A percentile compares a stretch with the other conserved stretches of the same genome.
Conservation (phyloP, 1,284 basidiomycete genomes). For the Inonotus obliquus region DNA sequence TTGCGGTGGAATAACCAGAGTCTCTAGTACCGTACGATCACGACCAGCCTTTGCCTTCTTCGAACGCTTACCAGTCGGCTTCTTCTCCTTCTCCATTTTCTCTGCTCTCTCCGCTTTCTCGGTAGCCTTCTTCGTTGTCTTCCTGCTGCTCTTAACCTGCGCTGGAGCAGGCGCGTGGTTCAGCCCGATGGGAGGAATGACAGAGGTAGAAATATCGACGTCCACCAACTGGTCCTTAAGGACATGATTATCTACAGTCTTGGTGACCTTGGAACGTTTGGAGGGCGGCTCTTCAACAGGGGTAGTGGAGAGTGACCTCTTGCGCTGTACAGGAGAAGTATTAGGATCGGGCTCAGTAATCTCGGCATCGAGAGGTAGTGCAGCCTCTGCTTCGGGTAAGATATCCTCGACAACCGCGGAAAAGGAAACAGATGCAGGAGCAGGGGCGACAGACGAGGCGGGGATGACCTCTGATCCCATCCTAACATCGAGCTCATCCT, state of each 20-base stretch:
- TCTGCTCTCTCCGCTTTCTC: constrained; percentile 25
- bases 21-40: constrained; percentile 35
- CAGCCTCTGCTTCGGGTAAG: not conserved
- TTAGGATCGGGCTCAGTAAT: not conserved
- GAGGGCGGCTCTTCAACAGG: constrained; percentile 9
- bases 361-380: not conserved
- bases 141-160: constrained; percentile 24
- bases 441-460: not conserved
- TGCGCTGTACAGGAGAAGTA: constrained; percentile 8
- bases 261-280: constrained; percentile 10
- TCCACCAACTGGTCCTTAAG: not conserved
- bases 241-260: not conserved
- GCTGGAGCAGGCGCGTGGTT: constrained; percentile 26
- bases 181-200: not conserved
- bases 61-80: constrained; percentile 25
- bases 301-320: constrained; percentile 10
- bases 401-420: not conserved
- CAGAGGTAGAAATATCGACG: not conserved
- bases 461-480: not conserved
- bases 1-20: constrained; percentile 48
- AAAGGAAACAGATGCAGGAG: not conserved
- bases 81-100: constrained; percentile 31
- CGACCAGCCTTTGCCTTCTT: constrained; percentile 23
- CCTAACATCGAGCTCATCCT: not conserved
- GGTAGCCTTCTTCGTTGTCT: constrained; percentile 7